These are phyloP conservation scores for Leucocoprinus leucothites DNA, from an alignment of 768 basidiomycete species.

Conservation along the genomic window DNA sequence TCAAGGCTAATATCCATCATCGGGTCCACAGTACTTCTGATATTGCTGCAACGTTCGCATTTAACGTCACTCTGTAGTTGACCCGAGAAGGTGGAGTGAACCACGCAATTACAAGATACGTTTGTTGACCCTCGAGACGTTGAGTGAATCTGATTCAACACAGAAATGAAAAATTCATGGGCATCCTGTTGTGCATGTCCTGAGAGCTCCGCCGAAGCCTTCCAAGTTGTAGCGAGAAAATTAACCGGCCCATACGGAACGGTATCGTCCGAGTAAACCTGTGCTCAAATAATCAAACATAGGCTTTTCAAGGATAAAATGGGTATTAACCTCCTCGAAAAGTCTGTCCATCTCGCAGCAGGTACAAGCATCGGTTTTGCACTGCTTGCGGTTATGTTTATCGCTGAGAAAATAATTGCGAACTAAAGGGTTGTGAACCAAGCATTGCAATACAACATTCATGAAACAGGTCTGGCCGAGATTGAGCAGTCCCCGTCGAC, in stretches of 20 bases:
- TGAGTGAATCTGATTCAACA: slow-evolving; percentile 83
- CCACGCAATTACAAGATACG: slow-evolving; percentile 83
- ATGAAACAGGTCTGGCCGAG: slow-evolving; percentile 94
- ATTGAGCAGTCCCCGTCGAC: slow-evolving; percentile 82
- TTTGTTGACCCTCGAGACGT: slow-evolving; percentile 74
- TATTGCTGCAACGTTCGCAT: slow-evolving; percentile 80
- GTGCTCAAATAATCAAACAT: neutral
- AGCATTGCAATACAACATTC: slow-evolving; percentile 85
- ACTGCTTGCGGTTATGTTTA: slow-evolving; percentile 74
- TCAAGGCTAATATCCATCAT: slow-evolving; percentile 91
- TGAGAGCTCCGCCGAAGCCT: slow-evolving; percentile 71
- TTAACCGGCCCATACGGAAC: slow-evolving; percentile 77
- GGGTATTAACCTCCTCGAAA: slow-evolving; percentile 57
- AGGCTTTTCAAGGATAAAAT: neutral
- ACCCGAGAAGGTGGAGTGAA: slow-evolving; percentile 89
- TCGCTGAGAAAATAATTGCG: slow-evolving; percentile 89
- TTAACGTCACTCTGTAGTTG: slow-evolving; percentile 84
- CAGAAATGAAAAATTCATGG: slow-evolving; percentile 82
- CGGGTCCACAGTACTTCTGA: slow-evolving; percentile 80
- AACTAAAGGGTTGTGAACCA: slow-evolving; percentile 86
- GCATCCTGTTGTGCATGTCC: slow-evolving; percentile 96
- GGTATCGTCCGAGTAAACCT: slow-evolving; percentile 57
- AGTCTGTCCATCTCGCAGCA: slow-evolving; percentile 94
- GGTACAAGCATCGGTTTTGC: slow-evolving; percentile 72
- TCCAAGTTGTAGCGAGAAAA: slow-evolving; percentile 85